A percentile compares a stretch with the other conserved stretches of the same genome.
phyloP scores from a whole-genome alignment of 768 basidiomycete genomes.

The Hericium coralloides region DNA sequence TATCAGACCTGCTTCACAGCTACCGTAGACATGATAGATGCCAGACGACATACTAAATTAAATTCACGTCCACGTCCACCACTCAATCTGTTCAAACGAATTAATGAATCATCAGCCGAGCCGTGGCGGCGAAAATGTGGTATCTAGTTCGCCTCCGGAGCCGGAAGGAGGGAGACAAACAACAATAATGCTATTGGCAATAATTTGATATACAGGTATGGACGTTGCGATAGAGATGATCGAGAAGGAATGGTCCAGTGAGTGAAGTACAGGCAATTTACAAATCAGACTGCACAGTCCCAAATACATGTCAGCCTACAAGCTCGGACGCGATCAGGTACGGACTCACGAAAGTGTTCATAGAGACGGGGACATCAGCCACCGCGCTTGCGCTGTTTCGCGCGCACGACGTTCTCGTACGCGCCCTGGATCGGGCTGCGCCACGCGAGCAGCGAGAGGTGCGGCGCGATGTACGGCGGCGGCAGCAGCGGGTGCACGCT shows the following conservation, averaged over 20 bases:
- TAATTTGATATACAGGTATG: not conserved
- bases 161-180: not conserved
- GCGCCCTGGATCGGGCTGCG: conserved; percentile 63
- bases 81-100: no score
- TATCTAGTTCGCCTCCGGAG: not conserved
- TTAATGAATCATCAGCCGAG: no score
- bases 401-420: conserved; percentile 55
- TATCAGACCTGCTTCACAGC: no score
- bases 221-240: not conserved
- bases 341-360: not conserved
- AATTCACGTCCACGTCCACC: no score
- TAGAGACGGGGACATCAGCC: not conserved
- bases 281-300: not conserved
- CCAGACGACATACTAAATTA: no score
- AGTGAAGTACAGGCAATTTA: not conserved
- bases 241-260: not conserved
- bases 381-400: conserved; percentile 27
- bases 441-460: conserved; percentile 58
- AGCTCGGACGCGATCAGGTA: no score
- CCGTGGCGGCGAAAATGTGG: no score
- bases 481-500: conserved; percentile 64
- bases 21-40: no score
- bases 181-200: not conserved
- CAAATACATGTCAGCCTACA: no score
- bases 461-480: conserved; percentile 60